Base-by-base conservation (phyloP, 176 grass and related monocot genomes). In the Musa beccarii region DNA sequence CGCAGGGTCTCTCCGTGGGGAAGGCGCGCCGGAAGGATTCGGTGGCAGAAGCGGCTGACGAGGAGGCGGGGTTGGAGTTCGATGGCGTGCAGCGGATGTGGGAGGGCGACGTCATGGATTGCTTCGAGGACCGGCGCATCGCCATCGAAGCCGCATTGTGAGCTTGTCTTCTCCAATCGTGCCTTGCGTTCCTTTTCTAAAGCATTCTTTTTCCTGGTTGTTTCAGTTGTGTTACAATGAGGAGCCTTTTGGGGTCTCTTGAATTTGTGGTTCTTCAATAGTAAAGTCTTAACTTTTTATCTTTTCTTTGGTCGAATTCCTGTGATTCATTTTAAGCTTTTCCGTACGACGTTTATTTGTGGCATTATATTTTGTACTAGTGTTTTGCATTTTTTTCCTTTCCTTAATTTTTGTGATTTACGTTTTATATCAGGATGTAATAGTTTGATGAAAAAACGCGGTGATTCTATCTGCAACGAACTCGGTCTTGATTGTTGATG, bases 41-140 rank as follows among this genome's bases (percentile, higher is more conserved):
- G 56, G 53, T 16, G 63, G 29, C 16, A 78, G 59, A 23, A 54
- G 79, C 1, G 70, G 24, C 52, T 22, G 80, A 13, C 23, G 83
- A 24, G 11, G 24, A 55, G 0, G 80, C 43, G 0, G 83, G 70
- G 1, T 61, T 75, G 9, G 76, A 70, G 49, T 51, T 70, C 13
- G 11, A 82, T 34, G 84, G 85, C 16, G 88, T 94, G 80, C 95
- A 94, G 86, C 72, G 95, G 84, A 99, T 99, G 95, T 99, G 95
- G 95, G 95, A 99, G 75, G 94, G 94, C 8, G 91, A 87, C 23
- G 85, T 70, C 68, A 70, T 86, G 55, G 91, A 94, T 91, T 99
- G 89, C 81, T 75, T 99, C n/a, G 91, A 92, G 54, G 88, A 99
- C 81, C 83, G 84, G 12, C 84, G 86, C 61, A 92, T 99, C 79